Percentiles rank a stretch among this genome's conserved stretches.
phyloP scores from a whole-genome alignment of 371 early-diverging fungal genomes.

The Syncephalis fuscata region DNA sequence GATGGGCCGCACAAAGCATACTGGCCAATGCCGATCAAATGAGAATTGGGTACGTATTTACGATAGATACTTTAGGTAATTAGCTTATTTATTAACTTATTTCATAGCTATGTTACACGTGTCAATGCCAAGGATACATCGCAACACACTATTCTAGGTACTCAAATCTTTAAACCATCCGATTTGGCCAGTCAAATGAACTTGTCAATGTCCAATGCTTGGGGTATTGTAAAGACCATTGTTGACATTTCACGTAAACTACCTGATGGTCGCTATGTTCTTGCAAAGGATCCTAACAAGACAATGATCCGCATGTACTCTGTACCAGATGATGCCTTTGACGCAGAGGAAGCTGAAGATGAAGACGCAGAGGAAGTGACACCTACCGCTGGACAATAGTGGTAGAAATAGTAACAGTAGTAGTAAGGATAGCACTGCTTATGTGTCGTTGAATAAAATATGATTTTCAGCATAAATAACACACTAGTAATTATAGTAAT shows the following conservation, averaged over 20 bases:
- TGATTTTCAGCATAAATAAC: too few relatives aligned
- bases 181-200: slow-evolving; percentile 89
- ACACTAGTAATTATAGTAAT: too few relatives aligned
- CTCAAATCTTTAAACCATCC: slow-evolving; percentile 69
- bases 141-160: slow-evolving; percentile 73
- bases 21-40: slow-evolving; percentile 80
- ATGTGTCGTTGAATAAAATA: too few relatives aligned
- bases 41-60: slow-evolving; percentile 62
- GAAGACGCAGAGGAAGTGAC: slow-evolving; percentile 10
- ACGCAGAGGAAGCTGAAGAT: slow-evolving; percentile 30
- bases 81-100: slow-evolving; percentile 16
- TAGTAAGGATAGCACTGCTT: too few relatives aligned
- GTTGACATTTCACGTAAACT: slow-evolving; percentile 69
- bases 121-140: slow-evolving; percentile 57
- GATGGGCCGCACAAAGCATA: slow-evolving; percentile 86
- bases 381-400: too few relatives aligned
- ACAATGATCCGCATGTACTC: slow-evolving; percentile 66
- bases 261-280: slow-evolving; percentile 83
- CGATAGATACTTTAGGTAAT: slow-evolving; percentile 3
- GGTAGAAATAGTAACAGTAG: too few relatives aligned
- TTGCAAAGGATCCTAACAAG: slow-evolving; percentile 94
- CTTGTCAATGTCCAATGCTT: slow-evolving; percentile 64
- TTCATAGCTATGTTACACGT: slow-evolving; percentile 34
- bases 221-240: slow-evolving; percentile 92
- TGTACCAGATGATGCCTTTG: slow-evolving; percentile 47